These are phyloP conservation scores for Psilocybe cyanescens DNA, from an alignment of 768 basidiomycete species.

Conservation along the genomic window DNA sequence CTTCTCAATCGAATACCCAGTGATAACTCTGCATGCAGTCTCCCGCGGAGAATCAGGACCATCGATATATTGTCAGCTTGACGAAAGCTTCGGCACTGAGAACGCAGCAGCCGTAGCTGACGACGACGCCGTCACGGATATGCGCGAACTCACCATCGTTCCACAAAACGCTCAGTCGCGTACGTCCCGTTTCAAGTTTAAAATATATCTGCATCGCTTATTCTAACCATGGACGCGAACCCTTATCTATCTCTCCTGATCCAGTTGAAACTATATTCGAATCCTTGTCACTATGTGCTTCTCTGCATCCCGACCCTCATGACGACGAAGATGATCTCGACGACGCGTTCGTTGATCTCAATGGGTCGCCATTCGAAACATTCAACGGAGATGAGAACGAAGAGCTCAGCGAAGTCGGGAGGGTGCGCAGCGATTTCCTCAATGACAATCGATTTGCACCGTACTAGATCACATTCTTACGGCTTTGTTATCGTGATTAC, in stretches of 20 bases:
- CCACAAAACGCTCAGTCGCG: conserved; percentile 62
- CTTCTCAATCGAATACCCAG: conserved; percentile 85
- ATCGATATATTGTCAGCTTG: conserved; percentile 93
- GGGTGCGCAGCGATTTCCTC: conserved; percentile 91
- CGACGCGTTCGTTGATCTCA: conserved; percentile 59
- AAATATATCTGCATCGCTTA: background rate
- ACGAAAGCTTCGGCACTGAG: conserved; percentile 55
- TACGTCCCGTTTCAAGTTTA: conserved; percentile 42
- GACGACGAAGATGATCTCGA: conserved; percentile 56
- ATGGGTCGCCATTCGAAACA: conserved; percentile 51
- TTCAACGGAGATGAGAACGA: conserved; percentile 63
- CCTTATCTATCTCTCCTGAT: conserved; percentile 1
- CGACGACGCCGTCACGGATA: conserved; percentile 47
- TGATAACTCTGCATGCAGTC: conserved; percentile 92
- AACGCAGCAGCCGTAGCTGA: conserved; percentile 38
- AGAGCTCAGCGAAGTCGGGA: conserved; percentile 86
- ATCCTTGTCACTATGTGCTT: conserved; percentile 82
- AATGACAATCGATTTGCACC: conserved; percentile 79
- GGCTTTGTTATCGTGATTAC: conserved; percentile 21
- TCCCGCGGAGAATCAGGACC: conserved; percentile 70
- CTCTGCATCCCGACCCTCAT: conserved; percentile 76
- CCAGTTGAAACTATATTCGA: conserved; percentile 87
- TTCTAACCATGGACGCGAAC: background rate
- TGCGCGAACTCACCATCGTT: conserved; percentile 83
- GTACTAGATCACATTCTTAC: conserved; percentile 66